These are phyloP conservation scores for Eucalyptus camaldulensis DNA, from an alignment of 345 rosid genomes.

Conservation along the genomic window DNA sequence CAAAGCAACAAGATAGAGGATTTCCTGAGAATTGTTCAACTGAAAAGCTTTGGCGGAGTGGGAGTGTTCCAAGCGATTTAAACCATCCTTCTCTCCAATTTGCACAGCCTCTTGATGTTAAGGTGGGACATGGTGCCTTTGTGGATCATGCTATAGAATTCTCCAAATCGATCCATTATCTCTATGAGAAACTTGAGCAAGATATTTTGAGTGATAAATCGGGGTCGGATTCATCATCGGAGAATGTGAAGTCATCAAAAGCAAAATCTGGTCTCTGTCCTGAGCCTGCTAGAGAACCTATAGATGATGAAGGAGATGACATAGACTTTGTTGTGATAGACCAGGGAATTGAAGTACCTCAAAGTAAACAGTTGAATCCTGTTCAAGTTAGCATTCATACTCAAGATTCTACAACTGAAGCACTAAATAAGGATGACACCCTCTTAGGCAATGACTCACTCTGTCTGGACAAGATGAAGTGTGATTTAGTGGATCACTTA, in stretches of 20 bases:
- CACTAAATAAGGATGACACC: constrained; percentile 38
- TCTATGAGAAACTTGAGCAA: constrained; percentile 52
- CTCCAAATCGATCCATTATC: constrained; percentile 45
- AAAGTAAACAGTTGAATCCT: constrained; percentile 5
- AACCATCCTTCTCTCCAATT: constrained; percentile 5
- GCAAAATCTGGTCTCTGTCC: neutral
- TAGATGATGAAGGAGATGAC: constrained; percentile 13
- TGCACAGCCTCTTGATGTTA: constrained; percentile 22
- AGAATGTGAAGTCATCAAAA: constrained; percentile 7
- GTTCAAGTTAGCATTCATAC: constrained; percentile 8
- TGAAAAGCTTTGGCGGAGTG: constrained; percentile 25
- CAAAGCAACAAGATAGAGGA: neutral
- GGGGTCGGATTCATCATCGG: constrained; percentile 3
- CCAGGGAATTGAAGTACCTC: constrained; percentile 33
- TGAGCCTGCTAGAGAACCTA: neutral
- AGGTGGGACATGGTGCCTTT: constrained; percentile 19
- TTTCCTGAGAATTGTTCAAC: neutral
- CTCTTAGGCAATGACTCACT: constrained; percentile 23
- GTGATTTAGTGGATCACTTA: neutral
- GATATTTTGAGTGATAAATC: constrained; percentile 12
- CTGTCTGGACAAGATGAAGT: constrained; percentile 3
- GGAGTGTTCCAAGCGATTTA: constrained; percentile 36
- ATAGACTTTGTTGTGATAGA: constrained; percentile 26
- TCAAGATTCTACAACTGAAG: constrained; percentile 26
- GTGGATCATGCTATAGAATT: constrained; percentile 40